These are phyloP conservation scores for Penicillium maclennaniae DNA, from an alignment of 495 filamentous ascomycete genomes.

Conservation along the genomic window DNA sequence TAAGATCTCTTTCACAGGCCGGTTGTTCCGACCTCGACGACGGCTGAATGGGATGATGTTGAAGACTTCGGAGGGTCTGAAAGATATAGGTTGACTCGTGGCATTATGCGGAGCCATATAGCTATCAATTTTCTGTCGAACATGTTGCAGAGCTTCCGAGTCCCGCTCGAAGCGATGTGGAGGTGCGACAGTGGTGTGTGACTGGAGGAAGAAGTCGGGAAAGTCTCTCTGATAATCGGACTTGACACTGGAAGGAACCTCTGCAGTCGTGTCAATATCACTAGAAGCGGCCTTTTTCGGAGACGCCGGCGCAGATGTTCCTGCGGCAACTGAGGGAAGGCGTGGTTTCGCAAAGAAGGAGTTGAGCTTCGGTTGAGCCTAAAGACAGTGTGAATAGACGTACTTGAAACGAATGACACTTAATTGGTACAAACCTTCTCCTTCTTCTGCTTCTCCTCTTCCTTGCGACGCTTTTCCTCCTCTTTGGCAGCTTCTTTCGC, in stretches of 20 bases:
- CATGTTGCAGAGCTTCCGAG: constrained; percentile 45
- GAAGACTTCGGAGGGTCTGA: constrained; percentile 57
- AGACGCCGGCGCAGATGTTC: constrained; percentile 14
- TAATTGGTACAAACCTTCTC: constrained; percentile 46
- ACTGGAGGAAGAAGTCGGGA: constrained; percentile 71
- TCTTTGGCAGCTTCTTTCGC: constrained; percentile 51
- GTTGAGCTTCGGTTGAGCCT: constrained; percentile 58
- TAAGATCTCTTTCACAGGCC: constrained; percentile 66
- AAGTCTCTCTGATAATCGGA: constrained; percentile 71
- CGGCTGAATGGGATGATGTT: constrained; percentile 51
- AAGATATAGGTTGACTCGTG: constrained; percentile 24
- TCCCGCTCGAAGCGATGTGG: constrained; percentile 52
- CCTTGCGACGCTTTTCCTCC: constrained; percentile 55
- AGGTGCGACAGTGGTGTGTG: constrained; percentile 59
- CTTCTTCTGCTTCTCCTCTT: constrained; percentile 65
- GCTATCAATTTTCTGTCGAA: constrained; percentile 46
- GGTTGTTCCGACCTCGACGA: constrained; percentile 47
- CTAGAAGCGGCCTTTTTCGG: constrained; percentile 17
- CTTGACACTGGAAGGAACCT: constrained; percentile 19
- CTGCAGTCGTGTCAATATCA: constrained; percentile 8
- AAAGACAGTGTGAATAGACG: constrained; percentile 12
- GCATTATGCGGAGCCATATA: constrained; percentile 30
- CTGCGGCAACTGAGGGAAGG: constrained; percentile 18
- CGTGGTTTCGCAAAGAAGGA: constrained; percentile 57
- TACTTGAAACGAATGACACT: neutral